Evolutionary conservation across 2,329 filamentous ascomycete species (phyloP).

Genomic region (Bipolaris gigantea): DNA sequence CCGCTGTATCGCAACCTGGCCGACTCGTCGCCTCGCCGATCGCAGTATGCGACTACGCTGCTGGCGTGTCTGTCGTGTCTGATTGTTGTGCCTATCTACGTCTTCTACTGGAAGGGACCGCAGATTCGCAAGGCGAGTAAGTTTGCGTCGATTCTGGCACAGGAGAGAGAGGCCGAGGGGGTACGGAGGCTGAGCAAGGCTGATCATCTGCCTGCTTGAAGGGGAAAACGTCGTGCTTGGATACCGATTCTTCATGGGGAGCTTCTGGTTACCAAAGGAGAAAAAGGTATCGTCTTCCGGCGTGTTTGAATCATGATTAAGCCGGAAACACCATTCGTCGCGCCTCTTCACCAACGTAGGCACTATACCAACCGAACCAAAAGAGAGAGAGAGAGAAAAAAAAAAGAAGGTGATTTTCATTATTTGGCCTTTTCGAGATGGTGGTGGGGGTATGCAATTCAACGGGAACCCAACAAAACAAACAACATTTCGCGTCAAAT

Average conservation of each 20-base stretch:
- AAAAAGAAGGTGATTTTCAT: not conserved
- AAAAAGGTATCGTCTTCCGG: no score
- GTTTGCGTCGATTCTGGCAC: slow-evolving; percentile 49
- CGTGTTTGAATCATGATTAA: no score
- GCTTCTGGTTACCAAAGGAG: no score
- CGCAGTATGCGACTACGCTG: slow-evolving; percentile 57
- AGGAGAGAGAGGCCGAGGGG: slow-evolving; percentile 26
- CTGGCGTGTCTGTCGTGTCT: slow-evolving; percentile 55
- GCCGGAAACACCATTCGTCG: no score
- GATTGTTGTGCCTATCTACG: slow-evolving; percentile 41
- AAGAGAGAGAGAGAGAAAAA: not conserved
- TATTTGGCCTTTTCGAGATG: not conserved
- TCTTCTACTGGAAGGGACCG: slow-evolving; percentile 58
- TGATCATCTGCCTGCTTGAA: slow-evolving; percentile 14
- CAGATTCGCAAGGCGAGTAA: slow-evolving; percentile 55
- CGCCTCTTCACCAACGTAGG: no score
- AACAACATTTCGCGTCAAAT: not conserved
- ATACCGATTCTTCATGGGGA: no score
- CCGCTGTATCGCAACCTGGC: slow-evolving; percentile 53
- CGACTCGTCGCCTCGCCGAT: slow-evolving; percentile 41
- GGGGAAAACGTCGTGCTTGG: not conserved
- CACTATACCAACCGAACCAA: not conserved
- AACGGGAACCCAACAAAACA: not conserved
- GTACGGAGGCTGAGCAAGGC: slow-evolving; percentile 26
- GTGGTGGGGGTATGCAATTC: not conserved